A percentile compares a stretch with the other conserved stretches of the same genome.
These are phyloP conservation scores for Hymenoscyphus occultus DNA, from an alignment of 2,329 filamentous ascomycete species.

Conservation along the genomic window DNA sequence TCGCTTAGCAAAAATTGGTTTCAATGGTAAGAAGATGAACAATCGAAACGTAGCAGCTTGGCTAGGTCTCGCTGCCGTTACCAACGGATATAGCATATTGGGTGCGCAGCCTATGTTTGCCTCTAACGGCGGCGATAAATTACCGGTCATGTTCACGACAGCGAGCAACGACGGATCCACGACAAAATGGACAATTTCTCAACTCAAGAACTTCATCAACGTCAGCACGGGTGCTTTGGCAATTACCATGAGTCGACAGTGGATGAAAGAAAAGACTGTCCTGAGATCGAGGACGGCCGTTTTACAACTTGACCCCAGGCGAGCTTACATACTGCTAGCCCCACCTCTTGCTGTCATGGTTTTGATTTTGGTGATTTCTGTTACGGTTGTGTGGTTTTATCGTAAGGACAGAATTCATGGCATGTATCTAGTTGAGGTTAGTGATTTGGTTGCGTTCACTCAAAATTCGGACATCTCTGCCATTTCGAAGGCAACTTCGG, in stretches of 20 bases:
- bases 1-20: not conserved
- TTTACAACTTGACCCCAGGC: not conserved
- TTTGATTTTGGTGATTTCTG: not conserved
- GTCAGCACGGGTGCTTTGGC: not conserved
- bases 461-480: not conserved
- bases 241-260: not conserved
- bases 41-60: not conserved
- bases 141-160: not conserved
- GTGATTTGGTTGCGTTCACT: conserved; percentile 1
- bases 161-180: not conserved
- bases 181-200: not conserved
- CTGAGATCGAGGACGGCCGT: not conserved
- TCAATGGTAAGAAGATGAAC: too few relatives aligned
- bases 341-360: not conserved
- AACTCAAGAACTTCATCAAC: not conserved
- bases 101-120: conserved; percentile 1
- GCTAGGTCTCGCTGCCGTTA: not conserved
- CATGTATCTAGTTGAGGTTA: not conserved
- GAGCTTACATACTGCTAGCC: not conserved
- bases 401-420: not conserved
- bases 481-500: not conserved
- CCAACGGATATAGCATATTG: not conserved
- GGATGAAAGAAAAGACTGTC: not conserved
- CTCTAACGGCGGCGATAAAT: too few relatives aligned
- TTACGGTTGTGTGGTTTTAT: not conserved